These are phyloP conservation scores for Jamesozyma hellenica DNA, from an alignment of 805 yeast genomes.

Conservation along the genomic window DNA sequence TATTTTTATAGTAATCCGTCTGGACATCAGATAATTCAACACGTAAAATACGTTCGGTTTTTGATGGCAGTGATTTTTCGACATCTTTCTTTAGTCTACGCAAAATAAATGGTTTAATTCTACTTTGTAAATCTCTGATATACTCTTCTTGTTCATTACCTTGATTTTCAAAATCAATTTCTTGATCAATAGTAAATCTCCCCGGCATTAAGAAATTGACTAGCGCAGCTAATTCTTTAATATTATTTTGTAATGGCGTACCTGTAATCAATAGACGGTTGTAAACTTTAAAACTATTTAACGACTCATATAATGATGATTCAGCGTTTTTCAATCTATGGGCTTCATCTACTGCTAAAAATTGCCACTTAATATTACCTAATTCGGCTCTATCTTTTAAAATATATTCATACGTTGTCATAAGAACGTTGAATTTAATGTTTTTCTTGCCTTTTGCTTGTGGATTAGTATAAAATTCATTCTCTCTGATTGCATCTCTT, in stretches of 20 bases:
- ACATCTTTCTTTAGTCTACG: conserved; percentile 95
- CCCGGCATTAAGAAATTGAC: conserved; percentile 97
- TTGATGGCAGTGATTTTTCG: conserved; percentile 91
- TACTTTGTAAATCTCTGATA: conserved; percentile 72
- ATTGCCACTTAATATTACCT: conserved; percentile 87
- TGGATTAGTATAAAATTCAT: conserved; percentile 66
- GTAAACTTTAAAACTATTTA: conserved; percentile 68
- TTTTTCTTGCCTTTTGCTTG: conserved; percentile 39
- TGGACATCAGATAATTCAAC: conserved; percentile 93
- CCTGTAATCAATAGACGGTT: conserved; percentile 91
- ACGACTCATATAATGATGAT: conserved; percentile 81
- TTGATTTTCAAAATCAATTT: conserved; percentile 87
- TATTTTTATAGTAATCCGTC: conserved; percentile 89
- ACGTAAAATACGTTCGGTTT: conserved; percentile 87
- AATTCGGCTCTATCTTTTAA: conserved; percentile 76
- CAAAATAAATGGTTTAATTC: conserved; percentile 83
- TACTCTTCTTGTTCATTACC: conserved; percentile 80
- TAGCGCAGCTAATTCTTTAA: conserved; percentile 89
- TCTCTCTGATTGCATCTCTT: conserved; percentile 69
- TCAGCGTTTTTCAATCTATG: conserved; percentile 93
- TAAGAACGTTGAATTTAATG: conserved; percentile 80
- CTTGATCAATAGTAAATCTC: conserved; percentile 77
- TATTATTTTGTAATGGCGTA: conserved; percentile 93
- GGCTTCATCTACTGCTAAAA: conserved; percentile 96
- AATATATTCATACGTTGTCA: conserved; percentile 94